These are phyloP conservation scores for Plenodomus tracheiphilus DNA, from an alignment of 2,329 filamentous ascomycete species.

Conservation along the genomic window DNA sequence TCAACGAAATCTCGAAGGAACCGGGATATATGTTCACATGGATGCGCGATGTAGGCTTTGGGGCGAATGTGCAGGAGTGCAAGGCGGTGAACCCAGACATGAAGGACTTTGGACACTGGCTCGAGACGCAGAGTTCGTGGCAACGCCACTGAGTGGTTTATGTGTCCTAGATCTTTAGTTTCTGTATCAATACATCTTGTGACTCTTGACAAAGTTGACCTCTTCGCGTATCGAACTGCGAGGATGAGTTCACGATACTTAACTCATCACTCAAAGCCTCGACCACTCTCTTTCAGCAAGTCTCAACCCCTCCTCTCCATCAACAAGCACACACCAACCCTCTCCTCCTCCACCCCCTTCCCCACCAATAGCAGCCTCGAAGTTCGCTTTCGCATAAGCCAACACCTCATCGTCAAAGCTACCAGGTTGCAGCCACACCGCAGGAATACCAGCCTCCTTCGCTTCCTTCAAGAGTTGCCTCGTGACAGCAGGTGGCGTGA, in stretches of 20 bases:
- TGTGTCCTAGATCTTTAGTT: too few species aligned
- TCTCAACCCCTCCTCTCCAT: constrained; percentile 44
- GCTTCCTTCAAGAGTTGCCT: constrained; percentile 76
- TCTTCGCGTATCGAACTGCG: neutral
- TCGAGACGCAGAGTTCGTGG: constrained; percentile 47
- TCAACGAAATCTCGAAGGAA: constrained; percentile 45
- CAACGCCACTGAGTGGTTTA: neutral
- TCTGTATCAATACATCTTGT: neutral
- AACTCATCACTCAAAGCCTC: constrained; percentile 27
- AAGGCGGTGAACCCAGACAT: constrained; percentile 48
- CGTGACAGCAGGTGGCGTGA: constrained; percentile 83
- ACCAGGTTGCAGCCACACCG: constrained; percentile 73
- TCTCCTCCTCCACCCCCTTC: constrained; percentile 39
- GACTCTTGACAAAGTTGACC: neutral
- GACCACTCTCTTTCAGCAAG: constrained; percentile 41
- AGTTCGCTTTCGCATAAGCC: constrained; percentile 68
- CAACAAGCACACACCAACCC: constrained; percentile 48
- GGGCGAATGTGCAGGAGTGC: constrained; percentile 46
- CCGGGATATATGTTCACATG: constrained; percentile 52
- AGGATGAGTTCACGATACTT: too few species aligned
- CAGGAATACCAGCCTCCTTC: constrained; percentile 69
- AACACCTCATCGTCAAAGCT: constrained; percentile 79
- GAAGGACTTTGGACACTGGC: constrained; percentile 51
- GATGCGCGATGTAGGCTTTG: constrained; percentile 51
- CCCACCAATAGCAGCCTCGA: constrained; percentile 67